Evolutionary conservation across 805 yeast species (phyloP).

Genomic region (Metschnikowia bowlesiae): DNA sequence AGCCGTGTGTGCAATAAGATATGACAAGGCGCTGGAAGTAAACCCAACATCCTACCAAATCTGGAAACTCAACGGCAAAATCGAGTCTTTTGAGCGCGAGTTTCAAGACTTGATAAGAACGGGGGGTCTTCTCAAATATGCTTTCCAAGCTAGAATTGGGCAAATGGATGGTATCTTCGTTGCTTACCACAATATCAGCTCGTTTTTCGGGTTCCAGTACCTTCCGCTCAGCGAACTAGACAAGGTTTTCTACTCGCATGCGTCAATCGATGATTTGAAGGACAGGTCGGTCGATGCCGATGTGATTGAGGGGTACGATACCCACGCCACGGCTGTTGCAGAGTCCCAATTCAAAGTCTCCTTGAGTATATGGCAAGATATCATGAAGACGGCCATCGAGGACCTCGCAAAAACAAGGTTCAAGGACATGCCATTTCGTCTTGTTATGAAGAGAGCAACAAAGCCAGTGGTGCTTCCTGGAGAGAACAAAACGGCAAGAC

Average conservation of each 20-base stretch:
- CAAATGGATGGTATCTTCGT: constrained; percentile 95
- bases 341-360: constrained; percentile 18
- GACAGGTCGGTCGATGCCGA: constrained; percentile 8
- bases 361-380: constrained; percentile 23
- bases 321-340: constrained; percentile 13
- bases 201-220: constrained; percentile 88
- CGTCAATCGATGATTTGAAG: constrained; percentile 5
- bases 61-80: constrained; percentile 53
- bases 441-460: constrained; percentile 21
- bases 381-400: constrained; percentile 24
- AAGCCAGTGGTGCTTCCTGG: background rate
- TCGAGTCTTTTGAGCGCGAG: constrained; percentile 82
- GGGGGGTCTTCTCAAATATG: constrained; percentile 72
- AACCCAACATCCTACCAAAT: constrained; percentile 66
- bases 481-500: background rate
- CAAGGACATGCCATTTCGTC: constrained; percentile 23
- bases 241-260: constrained; percentile 26
- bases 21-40: constrained; percentile 60
- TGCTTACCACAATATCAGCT: constrained; percentile 80
- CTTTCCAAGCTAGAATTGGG: constrained; percentile 90
- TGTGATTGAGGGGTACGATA: constrained; percentile 9
- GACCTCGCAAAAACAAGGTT: constrained; percentile 21
- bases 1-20: constrained; percentile 82
- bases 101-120: constrained; percentile 68
- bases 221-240: constrained; percentile 74